These are phyloP conservation scores for Arabidopsis hybrid DNA, from an alignment of 441 rosid genomes.

Conservation along the genomic window DNA sequence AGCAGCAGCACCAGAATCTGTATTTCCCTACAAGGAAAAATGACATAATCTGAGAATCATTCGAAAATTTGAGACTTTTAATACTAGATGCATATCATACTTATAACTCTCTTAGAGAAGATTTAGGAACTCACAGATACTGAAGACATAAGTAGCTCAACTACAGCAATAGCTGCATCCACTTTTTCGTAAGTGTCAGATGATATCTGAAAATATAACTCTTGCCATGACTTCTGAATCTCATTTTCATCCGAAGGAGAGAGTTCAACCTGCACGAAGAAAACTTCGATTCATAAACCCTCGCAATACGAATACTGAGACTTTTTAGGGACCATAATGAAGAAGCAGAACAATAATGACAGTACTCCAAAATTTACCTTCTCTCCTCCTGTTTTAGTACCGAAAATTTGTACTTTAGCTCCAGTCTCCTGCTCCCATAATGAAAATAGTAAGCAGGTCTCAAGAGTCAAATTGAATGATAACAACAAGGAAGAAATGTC, in stretches of 20 bases:
- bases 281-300: conserved; percentile 1
- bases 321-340: conserved; percentile 13
- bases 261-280: conserved; percentile 68
- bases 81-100: conserved; percentile 9
- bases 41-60: conserved; percentile 4
- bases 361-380: conserved; percentile 54
- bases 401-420: conserved; percentile 71
- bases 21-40: conserved; percentile 58
- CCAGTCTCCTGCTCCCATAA: conserved; percentile 75
- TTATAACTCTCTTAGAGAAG: conserved; percentile 16
- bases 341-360: not conserved
- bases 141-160: conserved; percentile 81
- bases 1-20: conserved; percentile 50
- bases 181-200: conserved; percentile 90
- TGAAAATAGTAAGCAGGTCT: conserved; percentile 17
- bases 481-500: not conserved
- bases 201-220: conserved; percentile 69
- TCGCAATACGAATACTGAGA: conserved; percentile 23
- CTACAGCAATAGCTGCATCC: conserved; percentile 82
- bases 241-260: conserved; percentile 65
- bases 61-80: not conserved
- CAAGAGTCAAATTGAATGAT: conserved; percentile 5
- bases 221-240: conserved; percentile 56
- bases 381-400: conserved; percentile 67
- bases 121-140: conserved; percentile 68